Evolutionary conservation across 495 filamentous ascomycete species (phyloP).

Genomic region (Aspergillus campestris): DNA sequence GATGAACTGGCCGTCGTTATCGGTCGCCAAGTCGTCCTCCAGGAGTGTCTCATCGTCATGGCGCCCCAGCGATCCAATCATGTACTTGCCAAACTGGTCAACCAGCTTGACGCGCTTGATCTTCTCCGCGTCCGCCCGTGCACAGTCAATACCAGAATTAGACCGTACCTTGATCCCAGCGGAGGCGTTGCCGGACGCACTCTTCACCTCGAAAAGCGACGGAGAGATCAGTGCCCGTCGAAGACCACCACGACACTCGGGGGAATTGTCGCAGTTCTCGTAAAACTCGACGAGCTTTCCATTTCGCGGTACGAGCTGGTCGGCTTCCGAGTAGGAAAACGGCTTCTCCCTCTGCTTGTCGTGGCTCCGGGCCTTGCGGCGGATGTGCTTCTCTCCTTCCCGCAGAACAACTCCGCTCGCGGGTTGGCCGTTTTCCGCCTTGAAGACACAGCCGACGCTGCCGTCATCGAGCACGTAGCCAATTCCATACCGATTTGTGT

Average conservation of each 20-base stretch:
- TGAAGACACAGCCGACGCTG: slow-evolving; percentile 74
- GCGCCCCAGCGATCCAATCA: slow-evolving; percentile 56
- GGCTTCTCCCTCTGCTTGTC: slow-evolving; percentile 43
- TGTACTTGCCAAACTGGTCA: slow-evolving; percentile 91
- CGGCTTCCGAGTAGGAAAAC: slow-evolving; percentile 49
- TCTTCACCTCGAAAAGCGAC: slow-evolving; percentile 43
- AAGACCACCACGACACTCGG: slow-evolving; percentile 46
- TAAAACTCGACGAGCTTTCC: slow-evolving; percentile 68
- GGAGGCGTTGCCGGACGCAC: slow-evolving; percentile 8
- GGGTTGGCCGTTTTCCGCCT: slow-evolving; percentile 50
- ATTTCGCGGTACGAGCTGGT: slow-evolving; percentile 57
- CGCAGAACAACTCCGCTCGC: slow-evolving; percentile 63
- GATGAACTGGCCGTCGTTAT: slow-evolving; percentile 52
- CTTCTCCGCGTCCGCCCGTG: slow-evolving; percentile 55
- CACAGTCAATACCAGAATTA: slow-evolving; percentile 45
- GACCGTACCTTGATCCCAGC: slow-evolving; percentile 36
- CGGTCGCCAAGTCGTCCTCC: slow-evolving; percentile 19
- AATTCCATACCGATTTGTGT: slow-evolving; percentile 81
- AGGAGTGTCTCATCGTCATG: slow-evolving; percentile 34
- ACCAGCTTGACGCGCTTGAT: slow-evolving; percentile 70
- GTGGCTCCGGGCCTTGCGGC: slow-evolving; percentile 44
- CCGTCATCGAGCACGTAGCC: slow-evolving; percentile 82
- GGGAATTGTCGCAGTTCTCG: slow-evolving; percentile 51
- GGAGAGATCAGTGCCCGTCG: slow-evolving; percentile 52
- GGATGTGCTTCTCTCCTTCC: slow-evolving; percentile 46